These are phyloP conservation scores for Phialemoniopsis sp. DNA, from an alignment of 2,329 filamentous ascomycete genomes.

Conservation along the genomic window DNA sequence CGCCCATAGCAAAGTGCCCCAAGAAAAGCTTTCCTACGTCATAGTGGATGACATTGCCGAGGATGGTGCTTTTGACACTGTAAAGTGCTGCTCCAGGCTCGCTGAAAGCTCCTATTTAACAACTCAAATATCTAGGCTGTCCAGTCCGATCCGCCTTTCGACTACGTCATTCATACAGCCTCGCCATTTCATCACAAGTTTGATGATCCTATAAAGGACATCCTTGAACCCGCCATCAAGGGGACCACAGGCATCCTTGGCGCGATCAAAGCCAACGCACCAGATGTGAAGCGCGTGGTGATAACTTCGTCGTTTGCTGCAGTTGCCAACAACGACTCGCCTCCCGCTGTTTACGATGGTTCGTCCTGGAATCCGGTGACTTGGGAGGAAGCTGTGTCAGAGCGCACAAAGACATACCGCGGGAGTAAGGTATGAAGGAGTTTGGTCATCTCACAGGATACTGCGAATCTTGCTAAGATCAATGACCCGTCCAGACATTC, in stretches of 20 bases:
- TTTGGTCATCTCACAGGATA: too few species aligned
- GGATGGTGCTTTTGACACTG: constrained; percentile 64
- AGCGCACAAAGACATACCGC: constrained; percentile 21
- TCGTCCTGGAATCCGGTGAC: constrained; percentile 29
- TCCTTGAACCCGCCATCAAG: constrained; percentile 52
- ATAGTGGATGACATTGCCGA: constrained; percentile 72
- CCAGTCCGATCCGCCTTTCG: constrained; percentile 49
- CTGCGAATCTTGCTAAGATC: constrained; percentile 42
- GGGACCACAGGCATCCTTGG: constrained; percentile 45
- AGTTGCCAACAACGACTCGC: constrained; percentile 30
- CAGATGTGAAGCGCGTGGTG: constrained; percentile 59
- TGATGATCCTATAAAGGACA: constrained; percentile 38
- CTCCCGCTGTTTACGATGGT: constrained; percentile 33
- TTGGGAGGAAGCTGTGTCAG: constrained; percentile 30
- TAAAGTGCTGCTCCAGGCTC: constrained; percentile 12
- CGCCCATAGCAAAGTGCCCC: constrained; percentile 34
- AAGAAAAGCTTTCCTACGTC: constrained; percentile 31
- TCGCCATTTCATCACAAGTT: constrained; percentile 70
- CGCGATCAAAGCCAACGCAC: constrained; percentile 37
- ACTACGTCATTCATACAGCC: constrained; percentile 71
- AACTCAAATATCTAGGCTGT: constrained; percentile 27
- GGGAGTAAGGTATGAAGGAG: constrained; percentile 45
- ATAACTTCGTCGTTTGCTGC: constrained; percentile 44
- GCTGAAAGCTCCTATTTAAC: too few species aligned
- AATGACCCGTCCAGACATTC: constrained; percentile 46